These are phyloP conservation scores for Talaromyces rugulosus DNA, from an alignment of 2,329 filamentous ascomycete species.

Conservation along the genomic window DNA sequence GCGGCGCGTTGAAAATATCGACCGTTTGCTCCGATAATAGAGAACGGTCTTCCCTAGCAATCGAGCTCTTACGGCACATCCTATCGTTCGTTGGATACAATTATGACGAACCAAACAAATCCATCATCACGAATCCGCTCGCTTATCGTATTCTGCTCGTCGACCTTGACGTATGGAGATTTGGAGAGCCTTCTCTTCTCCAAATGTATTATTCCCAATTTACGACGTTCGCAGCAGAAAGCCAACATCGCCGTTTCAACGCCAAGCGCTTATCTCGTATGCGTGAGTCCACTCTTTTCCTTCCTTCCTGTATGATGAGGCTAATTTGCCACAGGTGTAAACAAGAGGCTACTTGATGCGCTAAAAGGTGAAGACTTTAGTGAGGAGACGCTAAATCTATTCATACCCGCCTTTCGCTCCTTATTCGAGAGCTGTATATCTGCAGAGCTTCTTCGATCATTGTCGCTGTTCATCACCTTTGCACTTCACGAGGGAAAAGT, in stretches of 20 bases:
- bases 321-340: conserved; percentile 59
- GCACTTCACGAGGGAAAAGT: conserved; percentile 66
- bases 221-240: conserved; percentile 77
- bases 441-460: conserved; percentile 76
- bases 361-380: conserved; percentile 79
- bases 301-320: background rate
- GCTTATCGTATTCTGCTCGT: conserved; percentile 90
- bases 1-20: conserved; percentile 41
- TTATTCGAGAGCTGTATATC: conserved; percentile 77
- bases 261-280: conserved; percentile 80
- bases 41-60: conserved; percentile 50
- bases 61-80: conserved; percentile 68
- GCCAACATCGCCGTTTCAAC: conserved; percentile 91
- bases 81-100: conserved; percentile 88
- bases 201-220: conserved; percentile 93
- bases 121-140: conserved; percentile 91
- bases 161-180: conserved; percentile 90
- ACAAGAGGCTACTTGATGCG: conserved; percentile 84
- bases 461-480: conserved; percentile 91
- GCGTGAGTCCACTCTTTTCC: conserved; percentile 56
- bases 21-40: conserved; percentile 33
- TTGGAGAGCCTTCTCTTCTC: conserved; percentile 70
- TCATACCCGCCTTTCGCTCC: conserved; percentile 72
- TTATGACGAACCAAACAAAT: conserved; percentile 71
- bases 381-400: conserved; percentile 67